Percentiles rank a stretch among this genome's conserved stretches.
phyloP scores from a whole-genome alignment of 2,329 filamentous ascomycete species.

The Calonectria leucothoes region DNA sequence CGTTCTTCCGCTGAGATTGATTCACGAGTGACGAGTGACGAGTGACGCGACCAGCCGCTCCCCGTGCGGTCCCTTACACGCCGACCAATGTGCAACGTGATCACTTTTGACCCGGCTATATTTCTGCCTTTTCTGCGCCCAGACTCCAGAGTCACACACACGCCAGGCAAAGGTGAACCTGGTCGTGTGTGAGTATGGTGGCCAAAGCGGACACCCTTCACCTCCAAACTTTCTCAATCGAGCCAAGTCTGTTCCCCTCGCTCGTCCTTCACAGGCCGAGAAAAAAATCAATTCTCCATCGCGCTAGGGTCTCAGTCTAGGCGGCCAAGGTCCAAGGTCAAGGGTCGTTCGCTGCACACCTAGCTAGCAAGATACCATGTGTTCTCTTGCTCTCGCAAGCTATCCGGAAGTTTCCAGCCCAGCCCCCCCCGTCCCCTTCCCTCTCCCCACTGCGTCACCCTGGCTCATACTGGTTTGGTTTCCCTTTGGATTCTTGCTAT shows the following conservation, averaged over 20 bases:
- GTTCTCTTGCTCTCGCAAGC: not conserved
- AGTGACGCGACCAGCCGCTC: not conserved
- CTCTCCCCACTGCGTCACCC: not conserved
- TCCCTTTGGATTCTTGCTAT: not conserved
- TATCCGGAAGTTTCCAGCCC: constrained; percentile 3
- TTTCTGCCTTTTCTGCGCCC: not conserved
- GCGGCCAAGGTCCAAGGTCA: constrained; percentile 15
- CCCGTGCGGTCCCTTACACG: not conserved
- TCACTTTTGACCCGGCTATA: not conserved
- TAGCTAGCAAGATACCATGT: not conserved
- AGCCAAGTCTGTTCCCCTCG: constrained; percentile 2
- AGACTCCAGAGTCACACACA: not conserved
- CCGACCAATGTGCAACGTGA: not conserved
- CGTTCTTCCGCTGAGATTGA: not conserved
- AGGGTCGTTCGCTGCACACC: not conserved
- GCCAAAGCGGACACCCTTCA: constrained; percentile 2
- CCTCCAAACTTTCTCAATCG: not conserved
- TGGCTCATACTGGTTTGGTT: not conserved
- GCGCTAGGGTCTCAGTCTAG: constrained; percentile 27
- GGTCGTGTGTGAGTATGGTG: not conserved
- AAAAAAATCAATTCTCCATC: not conserved
- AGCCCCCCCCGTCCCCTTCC: no score
- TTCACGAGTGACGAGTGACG: no score
- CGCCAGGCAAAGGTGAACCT: not conserved
- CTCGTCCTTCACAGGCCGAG: constrained; percentile 1